Conservation (phyloP, 352 stramenopile genomes). For the Phytophthora foliorum region DNA sequence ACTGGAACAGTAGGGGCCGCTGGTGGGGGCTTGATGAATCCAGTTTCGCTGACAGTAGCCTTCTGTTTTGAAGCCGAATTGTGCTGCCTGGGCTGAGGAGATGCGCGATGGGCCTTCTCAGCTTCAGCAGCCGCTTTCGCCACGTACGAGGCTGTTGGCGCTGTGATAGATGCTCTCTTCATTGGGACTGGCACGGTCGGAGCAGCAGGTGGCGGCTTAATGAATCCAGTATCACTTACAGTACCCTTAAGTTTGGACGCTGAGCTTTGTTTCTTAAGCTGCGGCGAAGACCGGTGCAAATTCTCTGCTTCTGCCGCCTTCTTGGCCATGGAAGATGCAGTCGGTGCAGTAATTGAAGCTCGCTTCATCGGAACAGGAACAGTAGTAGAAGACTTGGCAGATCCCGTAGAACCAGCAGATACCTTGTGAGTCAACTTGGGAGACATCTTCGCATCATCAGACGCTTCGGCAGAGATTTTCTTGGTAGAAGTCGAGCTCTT, state of each 20-base stretch:
- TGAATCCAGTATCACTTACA: slow-evolving; percentile 30
- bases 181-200: slow-evolving; percentile 35
- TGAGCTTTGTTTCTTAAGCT: slow-evolving; percentile 26
- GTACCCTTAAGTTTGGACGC: slow-evolving; percentile 25
- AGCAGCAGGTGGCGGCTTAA: slow-evolving; percentile 32
- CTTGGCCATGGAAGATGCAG: slow-evolving; percentile 40
- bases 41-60: slow-evolving; percentile 11
- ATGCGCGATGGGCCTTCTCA: slow-evolving; percentile 6
- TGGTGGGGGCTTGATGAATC: slow-evolving; percentile 31
- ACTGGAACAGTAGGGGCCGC: slow-evolving; percentile 26
- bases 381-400: slow-evolving; percentile 29
- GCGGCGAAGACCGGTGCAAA: slow-evolving; percentile 13
- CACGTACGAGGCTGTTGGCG: slow-evolving; percentile 35
- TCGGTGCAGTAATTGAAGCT: slow-evolving; percentile 40
- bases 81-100: background rate
- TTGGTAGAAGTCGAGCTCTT: slow-evolving; percentile 9
- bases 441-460: background rate
- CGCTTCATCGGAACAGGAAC: slow-evolving; percentile 35
- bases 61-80: background rate
- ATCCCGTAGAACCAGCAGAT: slow-evolving; percentile 35
- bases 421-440: slow-evolving; percentile 36
- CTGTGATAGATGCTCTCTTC: slow-evolving; percentile 40
- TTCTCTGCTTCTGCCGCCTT: slow-evolving; percentile 28
- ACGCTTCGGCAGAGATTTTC: no score
- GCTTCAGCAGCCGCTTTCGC: slow-evolving; percentile 34